A percentile compares a stretch with the other conserved stretches of the same genome.
These are phyloP conservation scores for Cryptosporidium meleagridis DNA, from an alignment of 169 alveolate genomes.

Conservation along the genomic window DNA sequence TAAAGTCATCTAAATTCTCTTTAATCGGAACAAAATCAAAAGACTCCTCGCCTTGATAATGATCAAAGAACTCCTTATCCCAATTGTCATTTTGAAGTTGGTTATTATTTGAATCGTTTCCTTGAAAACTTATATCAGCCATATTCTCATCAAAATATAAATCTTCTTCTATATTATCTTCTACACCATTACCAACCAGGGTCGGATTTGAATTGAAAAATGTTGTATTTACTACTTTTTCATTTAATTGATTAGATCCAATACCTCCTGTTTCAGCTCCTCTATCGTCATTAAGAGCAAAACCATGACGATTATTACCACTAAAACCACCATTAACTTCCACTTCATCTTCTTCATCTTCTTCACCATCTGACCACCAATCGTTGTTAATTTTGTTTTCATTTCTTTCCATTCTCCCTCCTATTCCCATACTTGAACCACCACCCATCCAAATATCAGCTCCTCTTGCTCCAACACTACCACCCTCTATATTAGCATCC, in stretches of 20 bases:
- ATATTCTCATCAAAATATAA: slow-evolving; percentile 29
- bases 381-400: slow-evolving; percentile 47
- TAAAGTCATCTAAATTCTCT: not conserved
- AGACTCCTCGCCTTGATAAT: not conserved
- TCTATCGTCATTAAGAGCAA: not conserved
- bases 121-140: slow-evolving; percentile 17
- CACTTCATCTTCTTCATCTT: slow-evolving; percentile 24
- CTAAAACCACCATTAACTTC: not conserved
- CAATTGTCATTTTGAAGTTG: slow-evolving; percentile 14
- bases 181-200: not conserved
- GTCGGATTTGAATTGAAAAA: not conserved
- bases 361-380: slow-evolving; percentile 71
- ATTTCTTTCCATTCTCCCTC: not conserved
- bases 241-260: not conserved
- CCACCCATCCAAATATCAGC: slow-evolving; percentile 19
- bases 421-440: slow-evolving; percentile 6
- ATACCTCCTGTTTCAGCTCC: not conserved
- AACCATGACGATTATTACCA: no score
- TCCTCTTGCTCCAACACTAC: slow-evolving; percentile 3
- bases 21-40: not conserved
- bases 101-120: slow-evolving; percentile 7
- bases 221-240: not conserved
- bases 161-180: not conserved
- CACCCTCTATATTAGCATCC: not conserved
- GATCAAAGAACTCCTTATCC: slow-evolving; percentile 11